Evolutionary conservation across 345 rosid genomes (phyloP).

Genomic region (Eutrema heterophyllum): DNA sequence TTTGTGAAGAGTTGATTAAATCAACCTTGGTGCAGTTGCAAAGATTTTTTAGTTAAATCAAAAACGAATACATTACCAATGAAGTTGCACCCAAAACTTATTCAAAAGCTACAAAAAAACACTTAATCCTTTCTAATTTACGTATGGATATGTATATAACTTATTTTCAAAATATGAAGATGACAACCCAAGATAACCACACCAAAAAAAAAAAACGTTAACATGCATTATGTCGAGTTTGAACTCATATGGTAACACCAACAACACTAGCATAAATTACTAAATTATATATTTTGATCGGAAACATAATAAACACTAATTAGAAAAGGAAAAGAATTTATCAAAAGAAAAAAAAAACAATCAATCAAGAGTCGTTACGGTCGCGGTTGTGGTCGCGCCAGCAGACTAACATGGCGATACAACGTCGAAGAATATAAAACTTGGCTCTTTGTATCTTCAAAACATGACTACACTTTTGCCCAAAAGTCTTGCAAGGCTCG

Average conservation of each 20-base stretch:
- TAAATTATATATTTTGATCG: not conserved
- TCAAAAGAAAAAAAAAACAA: not conserved
- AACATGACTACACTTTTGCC: conserved; percentile 72
- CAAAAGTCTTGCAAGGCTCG: conserved; percentile 57
- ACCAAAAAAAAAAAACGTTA: not conserved
- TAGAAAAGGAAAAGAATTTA: not conserved
- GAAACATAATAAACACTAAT: not conserved
- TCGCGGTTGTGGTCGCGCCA: conserved; percentile 47
- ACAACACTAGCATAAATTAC: not conserved
- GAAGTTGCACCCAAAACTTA: not conserved
- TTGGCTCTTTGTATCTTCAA: conserved; percentile 73
- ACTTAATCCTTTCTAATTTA: not conserved
- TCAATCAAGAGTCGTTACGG: conserved; percentile 6
- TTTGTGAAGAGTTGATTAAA: no score
- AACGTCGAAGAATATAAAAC: conserved; percentile 74
- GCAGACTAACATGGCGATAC: conserved; percentile 78
- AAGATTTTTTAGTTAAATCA: no score
- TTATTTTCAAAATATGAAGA: not conserved
- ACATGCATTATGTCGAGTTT: not conserved
- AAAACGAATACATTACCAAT: no score
- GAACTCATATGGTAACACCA: not conserved
- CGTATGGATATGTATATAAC: not conserved
- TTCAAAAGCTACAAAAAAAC: not conserved
- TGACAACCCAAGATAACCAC: not conserved
- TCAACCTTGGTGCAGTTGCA: no score